Conservation (phyloP, 495 filamentous ascomycete species). For the Gamarada debralockiae region DNA sequence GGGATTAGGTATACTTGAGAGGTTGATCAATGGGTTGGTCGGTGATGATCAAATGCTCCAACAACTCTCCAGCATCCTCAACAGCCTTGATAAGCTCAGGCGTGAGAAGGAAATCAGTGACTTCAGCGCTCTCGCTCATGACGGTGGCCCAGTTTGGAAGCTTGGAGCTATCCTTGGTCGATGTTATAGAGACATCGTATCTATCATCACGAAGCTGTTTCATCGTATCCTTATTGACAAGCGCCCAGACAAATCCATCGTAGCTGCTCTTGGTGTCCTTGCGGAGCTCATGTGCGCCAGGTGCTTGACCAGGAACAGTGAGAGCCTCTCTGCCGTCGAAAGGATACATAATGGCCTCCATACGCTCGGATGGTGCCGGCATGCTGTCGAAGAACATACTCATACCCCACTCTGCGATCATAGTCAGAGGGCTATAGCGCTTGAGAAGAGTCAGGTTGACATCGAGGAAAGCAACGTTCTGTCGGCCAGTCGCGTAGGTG, state of each 20-base stretch:
- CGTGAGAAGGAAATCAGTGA: constrained; percentile 84
- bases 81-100: constrained; percentile 80
- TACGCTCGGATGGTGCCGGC: constrained; percentile 58
- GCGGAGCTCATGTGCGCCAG: constrained; percentile 49
- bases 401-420: constrained; percentile 63
- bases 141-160: constrained; percentile 90
- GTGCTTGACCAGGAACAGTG: constrained; percentile 52
- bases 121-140: constrained; percentile 94
- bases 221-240: constrained; percentile 96
- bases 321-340: constrained; percentile 91
- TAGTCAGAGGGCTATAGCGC: constrained; percentile 82
- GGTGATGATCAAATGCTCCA: constrained; percentile 85
- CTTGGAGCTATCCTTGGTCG: constrained; percentile 85
- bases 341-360: constrained; percentile 72
- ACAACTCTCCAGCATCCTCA: constrained; percentile 70
- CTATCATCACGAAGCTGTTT: constrained; percentile 83
- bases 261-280: constrained; percentile 69
- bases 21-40: constrained; percentile 93
- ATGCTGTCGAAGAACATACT: constrained; percentile 78
- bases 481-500: constrained; percentile 88
- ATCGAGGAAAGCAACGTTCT: constrained; percentile 90
- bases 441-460: constrained; percentile 77
- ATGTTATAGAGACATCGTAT: constrained; percentile 90
- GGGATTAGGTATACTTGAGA: constrained; percentile 40
- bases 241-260: constrained; percentile 90